Percentiles rank a stretch among this genome's conserved stretches.
phyloP scores from a whole-genome alignment of 2,329 filamentous ascomycete genomes.

The Pseudogymnoascus sp. region DNA sequence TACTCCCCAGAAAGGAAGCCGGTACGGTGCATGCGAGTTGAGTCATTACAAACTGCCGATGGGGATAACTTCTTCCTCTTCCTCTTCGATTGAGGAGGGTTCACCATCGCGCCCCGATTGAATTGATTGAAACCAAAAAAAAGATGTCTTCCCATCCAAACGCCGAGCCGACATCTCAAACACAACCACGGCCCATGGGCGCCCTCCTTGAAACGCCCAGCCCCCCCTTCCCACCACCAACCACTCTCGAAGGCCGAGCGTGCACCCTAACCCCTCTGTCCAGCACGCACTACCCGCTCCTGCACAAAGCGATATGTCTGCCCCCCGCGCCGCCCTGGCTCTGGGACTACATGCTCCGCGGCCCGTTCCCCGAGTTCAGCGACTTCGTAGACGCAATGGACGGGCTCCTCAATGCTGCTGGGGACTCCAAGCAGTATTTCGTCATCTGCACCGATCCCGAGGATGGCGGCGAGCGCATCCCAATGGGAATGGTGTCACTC shows the following conservation, averaged over 20 bases:
- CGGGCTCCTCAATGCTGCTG: slow-evolving; percentile 19
- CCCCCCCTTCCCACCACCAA: slow-evolving; percentile 1
- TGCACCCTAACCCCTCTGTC: not conserved
- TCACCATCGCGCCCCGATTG: not conserved
- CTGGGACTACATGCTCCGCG: slow-evolving; percentile 36
- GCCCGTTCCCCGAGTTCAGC: slow-evolving; percentile 28
- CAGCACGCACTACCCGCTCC: not conserved
- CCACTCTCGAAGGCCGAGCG: not conserved
- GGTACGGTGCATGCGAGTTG: not conserved
- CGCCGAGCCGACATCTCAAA: not conserved
- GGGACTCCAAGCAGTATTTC: slow-evolving; percentile 37
- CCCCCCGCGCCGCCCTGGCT: slow-evolving; percentile 18
- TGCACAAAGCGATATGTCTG: not conserved
- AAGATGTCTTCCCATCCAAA: not conserved
- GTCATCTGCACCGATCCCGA: slow-evolving; percentile 30
- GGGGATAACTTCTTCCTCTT: not conserved
- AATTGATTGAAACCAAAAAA: not conserved
- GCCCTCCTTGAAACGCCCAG: not conserved
- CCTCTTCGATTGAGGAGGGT: not conserved
- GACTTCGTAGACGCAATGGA: slow-evolving; percentile 26
- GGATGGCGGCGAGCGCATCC: slow-evolving; percentile 9
- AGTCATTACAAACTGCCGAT: not conserved
- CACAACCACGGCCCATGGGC: not conserved
- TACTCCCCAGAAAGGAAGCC: not conserved
- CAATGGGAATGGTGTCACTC: slow-evolving; percentile 34